A percentile compares a stretch with the other conserved stretches of the same genome.
These are phyloP conservation scores for Diaporthe capsici DNA, from an alignment of 2,329 filamentous ascomycete genomes.

Conservation along the genomic window DNA sequence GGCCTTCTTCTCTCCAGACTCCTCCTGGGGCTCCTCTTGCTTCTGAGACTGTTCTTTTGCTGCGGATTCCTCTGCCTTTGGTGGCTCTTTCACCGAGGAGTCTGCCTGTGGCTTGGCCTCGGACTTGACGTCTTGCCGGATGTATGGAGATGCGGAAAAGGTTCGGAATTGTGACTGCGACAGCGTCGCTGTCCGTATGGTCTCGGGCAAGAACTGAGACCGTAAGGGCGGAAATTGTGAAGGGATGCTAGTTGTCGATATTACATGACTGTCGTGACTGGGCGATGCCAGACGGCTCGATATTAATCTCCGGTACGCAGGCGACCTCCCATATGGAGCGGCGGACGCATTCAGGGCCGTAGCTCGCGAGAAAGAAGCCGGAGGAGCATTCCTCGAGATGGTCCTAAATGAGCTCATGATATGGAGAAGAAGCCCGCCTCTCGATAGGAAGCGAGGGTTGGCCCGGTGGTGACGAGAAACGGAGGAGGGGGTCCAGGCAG, in stretches of 20 bases:
- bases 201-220: constrained; percentile 61
- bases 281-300: constrained; percentile 47
- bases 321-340: constrained; percentile 59
- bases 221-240: constrained; percentile 57
- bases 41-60: constrained; percentile 52
- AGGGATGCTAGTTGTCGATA: constrained; percentile 47
- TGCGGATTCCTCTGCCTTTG: constrained; percentile 50
- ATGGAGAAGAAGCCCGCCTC: constrained; percentile 45
- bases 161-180: constrained; percentile 49
- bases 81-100: constrained; percentile 52
- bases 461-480: constrained; percentile 27
- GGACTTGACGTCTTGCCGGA: constrained; percentile 51
- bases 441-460: constrained; percentile 41
- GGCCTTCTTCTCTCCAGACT: constrained; percentile 59
- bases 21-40: constrained; percentile 59
- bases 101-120: constrained; percentile 53
- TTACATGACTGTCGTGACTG: constrained; percentile 48
- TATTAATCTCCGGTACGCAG: constrained; percentile 64
- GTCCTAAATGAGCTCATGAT: constrained; percentile 63
- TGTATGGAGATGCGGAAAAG: constrained; percentile 56
- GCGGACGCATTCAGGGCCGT: constrained; percentile 53
- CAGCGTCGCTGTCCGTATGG: constrained; percentile 54
- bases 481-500: constrained; percentile 1
- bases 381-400: constrained; percentile 59
- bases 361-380: constrained; percentile 58